Evolutionary conservation across 2,329 filamentous ascomycete species (phyloP), one percentile per base, ranked within the genome.

Genomic region (Coleophoma crateriformis): DNA sequence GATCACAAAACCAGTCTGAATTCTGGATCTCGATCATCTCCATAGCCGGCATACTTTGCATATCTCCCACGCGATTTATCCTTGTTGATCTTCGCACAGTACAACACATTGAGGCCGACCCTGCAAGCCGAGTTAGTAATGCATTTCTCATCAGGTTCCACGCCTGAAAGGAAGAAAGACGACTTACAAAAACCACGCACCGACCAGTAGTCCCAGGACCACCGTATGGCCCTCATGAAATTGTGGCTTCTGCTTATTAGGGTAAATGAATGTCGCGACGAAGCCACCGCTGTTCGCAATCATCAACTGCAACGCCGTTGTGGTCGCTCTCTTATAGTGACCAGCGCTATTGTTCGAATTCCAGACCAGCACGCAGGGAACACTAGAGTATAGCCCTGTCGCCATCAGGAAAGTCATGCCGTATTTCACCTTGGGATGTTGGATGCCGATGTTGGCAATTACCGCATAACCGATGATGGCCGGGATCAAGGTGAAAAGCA

Each of bases 311-410:
- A 87, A 58, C 0, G 78, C 84, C 1, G 78, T 79, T 0, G 83
- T 84, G 0, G 84, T 87, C 0, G 85, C 84, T 13, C 84, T 70
- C 63, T 87, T 88, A 60, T 87, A 87, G 60, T 88, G 84, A 0
- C 82, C 81, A 1, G 72, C 72, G 1, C 82, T 74, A 49, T 84
- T 82, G 50, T 76, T 78, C 2, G 75, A 72, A 34, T 85, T 77
- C 65, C 81, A 85, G 56, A 78, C 82, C 35, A 71, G 59, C 47
- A 71, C 68, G 53, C 67, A 65, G 0, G 73, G 71, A 47, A 74
- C 71, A 7, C 68, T 67, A 4, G 71, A 69, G 50, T 75, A 76
- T 46, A 75, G 69, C 7, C 73, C 73, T 7, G 71, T 64, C 2
- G 71, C 71, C 40, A 71, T 70, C 20, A 76, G 58, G 50, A 75